These are phyloP conservation scores for Oligophagozyma castellii DNA, from an alignment of 1,139 yeast genomes.

Conservation along the genomic window DNA sequence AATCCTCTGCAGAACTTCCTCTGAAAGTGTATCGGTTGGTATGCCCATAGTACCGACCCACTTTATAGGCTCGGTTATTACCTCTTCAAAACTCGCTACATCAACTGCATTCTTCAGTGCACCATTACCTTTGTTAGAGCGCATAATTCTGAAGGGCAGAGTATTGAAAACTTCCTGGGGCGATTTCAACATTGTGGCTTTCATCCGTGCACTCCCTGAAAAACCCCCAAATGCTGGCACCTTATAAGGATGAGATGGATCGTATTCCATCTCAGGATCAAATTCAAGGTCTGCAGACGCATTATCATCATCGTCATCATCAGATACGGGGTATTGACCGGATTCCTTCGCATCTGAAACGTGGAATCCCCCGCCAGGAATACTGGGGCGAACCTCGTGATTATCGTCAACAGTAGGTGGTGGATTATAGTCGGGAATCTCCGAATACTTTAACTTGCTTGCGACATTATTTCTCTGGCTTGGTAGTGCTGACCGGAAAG, in stretches of 20 bases:
- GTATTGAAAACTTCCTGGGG: conserved; percentile 45
- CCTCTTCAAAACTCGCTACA: conserved; percentile 35
- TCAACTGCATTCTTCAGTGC: conserved; percentile 72
- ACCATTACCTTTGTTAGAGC: conserved; percentile 70
- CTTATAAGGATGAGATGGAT: conserved; percentile 13
- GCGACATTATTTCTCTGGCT: conserved; percentile 5
- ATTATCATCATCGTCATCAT: conserved; percentile 2
- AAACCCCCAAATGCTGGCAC: conserved; percentile 64
- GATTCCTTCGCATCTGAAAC: background rate
- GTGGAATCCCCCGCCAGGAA: no score
- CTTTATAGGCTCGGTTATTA: conserved; percentile 32
- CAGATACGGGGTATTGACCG: background rate
- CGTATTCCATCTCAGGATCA: conserved; percentile 10
- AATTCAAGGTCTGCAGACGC: conserved; percentile 10
- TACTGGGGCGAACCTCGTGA: background rate
- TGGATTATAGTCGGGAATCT: background rate
- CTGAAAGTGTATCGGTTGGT: conserved; percentile 69
- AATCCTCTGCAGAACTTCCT: conserved; percentile 36
- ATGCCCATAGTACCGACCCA: conserved; percentile 87
- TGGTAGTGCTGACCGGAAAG: background rate
- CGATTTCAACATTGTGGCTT: conserved; percentile 30
- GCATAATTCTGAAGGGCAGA: conserved; percentile 61
- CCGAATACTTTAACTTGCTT: background rate
- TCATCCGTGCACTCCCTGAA: conserved; percentile 31
- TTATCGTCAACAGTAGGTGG: background rate